phyloP scores from a whole-genome alignment of 2,329 filamentous ascomycete species.

The Endoconidiophora laricicola region DNA sequence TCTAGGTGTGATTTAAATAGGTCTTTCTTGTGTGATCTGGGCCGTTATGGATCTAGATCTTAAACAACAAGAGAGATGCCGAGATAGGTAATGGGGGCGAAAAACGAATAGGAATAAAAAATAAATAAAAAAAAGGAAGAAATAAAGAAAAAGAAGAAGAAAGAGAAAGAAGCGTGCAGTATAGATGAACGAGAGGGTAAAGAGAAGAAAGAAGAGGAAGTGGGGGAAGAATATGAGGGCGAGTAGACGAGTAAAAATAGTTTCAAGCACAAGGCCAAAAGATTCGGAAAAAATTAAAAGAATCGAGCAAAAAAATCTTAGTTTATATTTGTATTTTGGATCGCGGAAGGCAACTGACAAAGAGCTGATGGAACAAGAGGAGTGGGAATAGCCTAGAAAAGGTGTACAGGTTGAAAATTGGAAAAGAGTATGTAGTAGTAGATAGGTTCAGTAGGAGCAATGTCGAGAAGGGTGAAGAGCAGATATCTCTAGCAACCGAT shows the following conservation, averaged over 20 bases:
- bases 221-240: slow-evolving; percentile 4
- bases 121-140: not conserved
- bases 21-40: no score
- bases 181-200: not conserved
- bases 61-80: not conserved
- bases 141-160: not conserved
- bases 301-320: not conserved
- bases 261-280: not conserved
- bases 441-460: not conserved
- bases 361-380: not conserved
- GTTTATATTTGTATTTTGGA: not conserved
- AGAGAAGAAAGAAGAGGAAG: slow-evolving; percentile 3
- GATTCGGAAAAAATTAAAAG: no score
- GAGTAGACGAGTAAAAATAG: slow-evolving; percentile 7
- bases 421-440: not conserved
- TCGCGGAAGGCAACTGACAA: not conserved
- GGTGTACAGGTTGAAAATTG: not conserved
- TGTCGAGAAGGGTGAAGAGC: no score
- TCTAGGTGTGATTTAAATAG: not conserved
- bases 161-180: not conserved
- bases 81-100: no score
- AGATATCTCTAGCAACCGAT: no score
- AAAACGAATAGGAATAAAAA: not conserved
- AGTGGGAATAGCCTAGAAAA: not conserved
- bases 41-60: no score